A percentile compares a stretch with the other conserved stretches of the same genome.
Evolutionary conservation across 768 basidiomycete genomes (phyloP).

Genomic region (Rhizopogon vinicolor): DNA sequence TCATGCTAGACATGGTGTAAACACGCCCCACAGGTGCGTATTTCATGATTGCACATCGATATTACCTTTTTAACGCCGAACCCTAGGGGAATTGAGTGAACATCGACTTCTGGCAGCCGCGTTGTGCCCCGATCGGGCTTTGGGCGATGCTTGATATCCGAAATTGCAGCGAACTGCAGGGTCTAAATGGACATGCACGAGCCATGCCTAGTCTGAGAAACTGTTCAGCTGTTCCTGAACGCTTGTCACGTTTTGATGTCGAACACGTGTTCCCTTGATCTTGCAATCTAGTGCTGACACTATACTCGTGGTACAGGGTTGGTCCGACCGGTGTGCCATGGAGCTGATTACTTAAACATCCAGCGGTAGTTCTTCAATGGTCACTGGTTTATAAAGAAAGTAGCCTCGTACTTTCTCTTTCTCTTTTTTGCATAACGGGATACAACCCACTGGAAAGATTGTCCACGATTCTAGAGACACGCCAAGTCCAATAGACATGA

Average conservation of each 20-base stretch:
- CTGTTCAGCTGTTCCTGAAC: no score
- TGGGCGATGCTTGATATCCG: neutral
- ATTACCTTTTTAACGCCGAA: neutral
- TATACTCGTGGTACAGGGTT: neutral
- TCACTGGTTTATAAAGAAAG: neutral
- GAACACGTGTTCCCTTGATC: neutral
- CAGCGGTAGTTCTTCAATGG: neutral
- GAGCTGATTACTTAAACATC: neutral
- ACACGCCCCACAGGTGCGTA: neutral
- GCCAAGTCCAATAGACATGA: neutral
- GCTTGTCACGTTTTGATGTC: neutral
- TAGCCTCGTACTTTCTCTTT: neutral
- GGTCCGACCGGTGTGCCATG: neutral
- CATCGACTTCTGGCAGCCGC: neutral
- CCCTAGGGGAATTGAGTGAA: neutral
- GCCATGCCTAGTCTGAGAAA: neutral
- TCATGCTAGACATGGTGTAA: neutral
- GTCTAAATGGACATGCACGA: neutral
- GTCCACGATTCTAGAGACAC: slow-evolving; percentile 10
- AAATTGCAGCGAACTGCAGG: neutral
- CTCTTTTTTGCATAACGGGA: neutral
- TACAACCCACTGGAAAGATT: neutral
- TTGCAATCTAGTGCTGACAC: neutral
- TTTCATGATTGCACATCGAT: neutral
- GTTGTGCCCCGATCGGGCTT: neutral